Base-by-base conservation (phyloP, 176 grass and related monocot genomes). In the Elymus sibiricus region DNA sequence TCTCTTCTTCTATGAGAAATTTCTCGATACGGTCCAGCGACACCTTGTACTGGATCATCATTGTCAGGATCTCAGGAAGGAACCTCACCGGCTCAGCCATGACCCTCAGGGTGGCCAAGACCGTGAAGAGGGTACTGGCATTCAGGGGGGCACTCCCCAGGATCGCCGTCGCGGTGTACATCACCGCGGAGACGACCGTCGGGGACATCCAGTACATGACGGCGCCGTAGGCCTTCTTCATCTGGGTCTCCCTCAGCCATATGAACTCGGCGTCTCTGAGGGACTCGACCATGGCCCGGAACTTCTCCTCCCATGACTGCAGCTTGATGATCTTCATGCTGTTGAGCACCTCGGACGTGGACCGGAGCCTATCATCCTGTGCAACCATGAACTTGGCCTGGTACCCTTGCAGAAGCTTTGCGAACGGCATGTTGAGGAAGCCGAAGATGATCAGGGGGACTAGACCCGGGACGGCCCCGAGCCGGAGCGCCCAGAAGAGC, bases 291-390 rank as follows among this genome's bases (percentile, higher is more conserved):
- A 84, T 83, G 27, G 32, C 65, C 40, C 81, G 82, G 80, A 94
- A 98, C 70, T 63, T 91, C 5, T 94, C 91, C 37, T 98, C 95
- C 95, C 93, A 95, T 32, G 95, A 94, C 86, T 95, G 93, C 74
- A 98, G 87, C 84, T 98, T 98, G 88, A 98, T 95, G 80, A 95
- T 94, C 88, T 95, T 98, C 95, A 98, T 98, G 88, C 89, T 95
- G 92, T 94, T 95, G 2, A 98, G 86, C 24, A 83, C 76, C 85
- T 98, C 95, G 7, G 91, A 95, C 31, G 95, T 98, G 3, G 91
- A 88, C 39, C 95, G 83, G 7, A 95, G 85, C 82, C 95, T 85
- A 16, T 89, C 84, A 27, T 98, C 95, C 85, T 98, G 93, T 2
- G 95, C 95, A 19, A 87, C 83, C 95, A 98, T 98, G 86, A 98